These are phyloP conservation scores for Diaporthe australafricana DNA, from an alignment of 2,329 filamentous ascomycete species.

Conservation along the genomic window DNA sequence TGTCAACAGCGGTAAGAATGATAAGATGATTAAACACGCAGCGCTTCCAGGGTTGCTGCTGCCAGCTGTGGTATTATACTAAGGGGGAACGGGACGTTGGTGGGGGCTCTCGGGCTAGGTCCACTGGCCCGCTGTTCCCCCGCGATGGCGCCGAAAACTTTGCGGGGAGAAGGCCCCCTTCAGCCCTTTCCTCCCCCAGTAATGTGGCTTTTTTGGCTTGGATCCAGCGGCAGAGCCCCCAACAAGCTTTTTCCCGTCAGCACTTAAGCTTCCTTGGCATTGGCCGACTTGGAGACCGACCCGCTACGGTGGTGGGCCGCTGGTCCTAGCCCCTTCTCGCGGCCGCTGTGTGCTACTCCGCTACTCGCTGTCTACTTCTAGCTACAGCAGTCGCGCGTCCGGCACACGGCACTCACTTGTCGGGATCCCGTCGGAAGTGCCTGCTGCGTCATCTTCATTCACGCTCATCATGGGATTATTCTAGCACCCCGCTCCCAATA, in stretches of 20 bases:
- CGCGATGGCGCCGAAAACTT: neutral
- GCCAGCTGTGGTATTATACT: too few relatives aligned
- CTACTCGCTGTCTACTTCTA: too few relatives aligned
- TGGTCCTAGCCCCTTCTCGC: too few relatives aligned
- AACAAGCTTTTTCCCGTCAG: conserved; percentile 11
- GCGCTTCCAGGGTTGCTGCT: too few relatives aligned
- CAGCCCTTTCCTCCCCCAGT: neutral
- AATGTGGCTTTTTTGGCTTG: neutral
- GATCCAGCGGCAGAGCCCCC: neutral
- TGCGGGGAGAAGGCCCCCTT: neutral
- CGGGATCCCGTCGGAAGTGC: neutral
- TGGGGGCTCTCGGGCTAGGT: neutral
- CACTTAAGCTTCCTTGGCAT: conserved; percentile 11
- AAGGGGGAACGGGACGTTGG: neutral
- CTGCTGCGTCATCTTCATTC: neutral
- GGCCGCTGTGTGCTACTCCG: too few relatives aligned
- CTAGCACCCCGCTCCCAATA: neutral
- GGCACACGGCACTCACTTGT: too few relatives aligned
- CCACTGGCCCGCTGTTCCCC: neutral
- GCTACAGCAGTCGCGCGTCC: too few relatives aligned
- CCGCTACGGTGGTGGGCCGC: too few relatives aligned
- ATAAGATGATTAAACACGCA: too few relatives aligned
- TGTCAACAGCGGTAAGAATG: too few relatives aligned
- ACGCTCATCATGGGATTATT: neutral
- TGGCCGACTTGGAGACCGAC: neutral